phyloP scores from a whole-genome alignment of 441 rosid species.

The Gossypium laxum region DNA sequence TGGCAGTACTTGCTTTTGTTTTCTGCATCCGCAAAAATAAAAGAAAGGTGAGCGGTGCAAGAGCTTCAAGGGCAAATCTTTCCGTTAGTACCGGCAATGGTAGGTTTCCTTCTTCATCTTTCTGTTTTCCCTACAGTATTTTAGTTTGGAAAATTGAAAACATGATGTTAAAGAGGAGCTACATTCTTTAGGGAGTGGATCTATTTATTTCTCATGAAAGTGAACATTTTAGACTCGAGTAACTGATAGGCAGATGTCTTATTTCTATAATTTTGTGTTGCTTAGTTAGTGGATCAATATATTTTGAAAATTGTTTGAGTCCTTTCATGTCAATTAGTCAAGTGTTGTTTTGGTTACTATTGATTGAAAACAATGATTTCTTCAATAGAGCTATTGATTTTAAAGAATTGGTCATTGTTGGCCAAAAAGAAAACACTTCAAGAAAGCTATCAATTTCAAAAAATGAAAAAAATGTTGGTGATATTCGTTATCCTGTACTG shows the following conservation, averaged over 20 bases:
- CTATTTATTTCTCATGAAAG: background rate
- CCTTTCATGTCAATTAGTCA: background rate
- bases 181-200: background rate
- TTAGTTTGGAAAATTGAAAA: background rate
- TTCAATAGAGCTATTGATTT: background rate
- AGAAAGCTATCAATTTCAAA: background rate
- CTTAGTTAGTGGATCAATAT: background rate
- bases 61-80: slow-evolving; percentile 48
- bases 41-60: slow-evolving; percentile 35
- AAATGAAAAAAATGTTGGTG: background rate
- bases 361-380: background rate
- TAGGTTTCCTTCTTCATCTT: slow-evolving; percentile 22
- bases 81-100: slow-evolving; percentile 35
- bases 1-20: slow-evolving; percentile 39
- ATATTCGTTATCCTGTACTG: background rate
- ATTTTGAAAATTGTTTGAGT: background rate
- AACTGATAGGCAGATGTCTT: background rate
- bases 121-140: background rate
- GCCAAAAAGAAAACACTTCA: background rate
- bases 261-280: background rate
- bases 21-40: slow-evolving; percentile 45
- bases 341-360: background rate
- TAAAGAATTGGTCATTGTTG: background rate
- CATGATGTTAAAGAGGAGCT: background rate
- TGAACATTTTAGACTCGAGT: background rate